phyloP scores from a whole-genome alignment of 345 rosid genomes.

The Arabidopsis suecica region DNA sequence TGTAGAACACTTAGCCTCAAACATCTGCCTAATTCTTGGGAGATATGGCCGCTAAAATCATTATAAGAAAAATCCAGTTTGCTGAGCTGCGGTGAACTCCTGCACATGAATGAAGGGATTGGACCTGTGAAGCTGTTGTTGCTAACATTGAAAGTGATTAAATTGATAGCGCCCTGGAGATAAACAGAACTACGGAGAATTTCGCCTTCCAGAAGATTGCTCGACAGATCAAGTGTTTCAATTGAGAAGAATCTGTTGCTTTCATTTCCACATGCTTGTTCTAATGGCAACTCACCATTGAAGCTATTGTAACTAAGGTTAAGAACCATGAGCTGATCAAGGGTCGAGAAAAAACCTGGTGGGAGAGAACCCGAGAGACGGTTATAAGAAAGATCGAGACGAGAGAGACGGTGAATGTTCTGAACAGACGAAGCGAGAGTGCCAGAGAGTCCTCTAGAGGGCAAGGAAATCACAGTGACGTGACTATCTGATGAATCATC shows the following conservation, averaged over 20 bases:
- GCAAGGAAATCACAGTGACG: constrained; percentile 55
- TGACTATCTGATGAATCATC: constrained; percentile 40
- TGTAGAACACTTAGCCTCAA: constrained; percentile 54
- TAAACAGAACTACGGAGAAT: constrained; percentile 43
- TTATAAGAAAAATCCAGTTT: constrained; percentile 69
- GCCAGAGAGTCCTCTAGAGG: constrained; percentile 56
- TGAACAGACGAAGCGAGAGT: constrained; percentile 47
- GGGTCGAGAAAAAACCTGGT: constrained; percentile 45
- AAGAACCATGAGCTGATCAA: constrained; percentile 55
- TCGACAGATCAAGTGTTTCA: constrained; percentile 58
- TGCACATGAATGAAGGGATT: constrained; percentile 67
- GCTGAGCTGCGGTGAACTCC: constrained; percentile 44
- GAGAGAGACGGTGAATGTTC: constrained; percentile 51
- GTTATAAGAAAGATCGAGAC: constrained; percentile 71
- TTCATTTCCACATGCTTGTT: constrained; percentile 16
- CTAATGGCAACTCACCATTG: constrained; percentile 61
- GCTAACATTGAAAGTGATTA: constrained; percentile 69
- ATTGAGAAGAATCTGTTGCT: constrained; percentile 32
- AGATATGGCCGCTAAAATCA: constrained; percentile 54
- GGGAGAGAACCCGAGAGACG: constrained; percentile 60
- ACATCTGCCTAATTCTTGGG: constrained; percentile 63
- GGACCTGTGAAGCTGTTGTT: constrained; percentile 67
- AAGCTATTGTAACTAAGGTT: constrained; percentile 73
- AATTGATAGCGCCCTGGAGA: constrained; percentile 50
- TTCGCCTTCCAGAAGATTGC: constrained; percentile 64